These are phyloP conservation scores for Penicillium tannophilum DNA, from an alignment of 495 filamentous ascomycete species.

Conservation along the genomic window DNA sequence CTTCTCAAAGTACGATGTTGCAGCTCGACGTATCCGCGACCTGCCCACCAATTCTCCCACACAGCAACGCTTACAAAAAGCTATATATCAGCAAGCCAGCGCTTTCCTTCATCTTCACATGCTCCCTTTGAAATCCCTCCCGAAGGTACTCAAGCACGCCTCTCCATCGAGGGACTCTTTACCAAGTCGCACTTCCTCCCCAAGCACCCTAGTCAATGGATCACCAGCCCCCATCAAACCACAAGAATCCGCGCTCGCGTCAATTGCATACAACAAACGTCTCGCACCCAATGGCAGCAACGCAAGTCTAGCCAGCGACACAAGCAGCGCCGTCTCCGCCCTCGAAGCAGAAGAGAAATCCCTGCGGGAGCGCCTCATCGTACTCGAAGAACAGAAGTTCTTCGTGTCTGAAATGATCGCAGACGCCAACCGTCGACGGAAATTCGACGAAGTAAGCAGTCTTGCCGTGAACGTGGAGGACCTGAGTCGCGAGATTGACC, in stretches of 20 bases:
- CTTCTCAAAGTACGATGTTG: conserved; percentile 86
- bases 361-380: conserved; percentile 77
- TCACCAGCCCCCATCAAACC: conserved; percentile 34
- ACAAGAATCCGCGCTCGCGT: conserved; percentile 53
- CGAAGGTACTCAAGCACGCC: conserved; percentile 75
- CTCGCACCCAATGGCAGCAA: conserved; percentile 54
- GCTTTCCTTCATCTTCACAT: conserved; percentile 90
- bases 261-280: conserved; percentile 57
- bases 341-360: conserved; percentile 88
- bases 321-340: conserved; percentile 65
- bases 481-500: conserved; percentile 78
- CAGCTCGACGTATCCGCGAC: conserved; percentile 80
- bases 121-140: conserved; percentile 85
- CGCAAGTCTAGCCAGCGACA: conserved; percentile 60
- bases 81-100: conserved; percentile 79
- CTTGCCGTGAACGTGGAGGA: conserved; percentile 83
- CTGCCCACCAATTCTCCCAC: conserved; percentile 71
- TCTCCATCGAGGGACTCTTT: conserved; percentile 45
- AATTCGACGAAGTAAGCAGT: conserved; percentile 86
- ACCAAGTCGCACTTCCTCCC: conserved; percentile 36
- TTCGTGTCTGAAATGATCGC: conserved; percentile 87
- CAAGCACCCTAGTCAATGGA: conserved; percentile 32
- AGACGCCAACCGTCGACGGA: conserved; percentile 74
- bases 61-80: conserved; percentile 77
- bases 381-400: conserved; percentile 93